Evolutionary conservation across 2,329 filamentous ascomycete genomes (phyloP).

Genomic region (Sarocladiaceae sp.): DNA sequence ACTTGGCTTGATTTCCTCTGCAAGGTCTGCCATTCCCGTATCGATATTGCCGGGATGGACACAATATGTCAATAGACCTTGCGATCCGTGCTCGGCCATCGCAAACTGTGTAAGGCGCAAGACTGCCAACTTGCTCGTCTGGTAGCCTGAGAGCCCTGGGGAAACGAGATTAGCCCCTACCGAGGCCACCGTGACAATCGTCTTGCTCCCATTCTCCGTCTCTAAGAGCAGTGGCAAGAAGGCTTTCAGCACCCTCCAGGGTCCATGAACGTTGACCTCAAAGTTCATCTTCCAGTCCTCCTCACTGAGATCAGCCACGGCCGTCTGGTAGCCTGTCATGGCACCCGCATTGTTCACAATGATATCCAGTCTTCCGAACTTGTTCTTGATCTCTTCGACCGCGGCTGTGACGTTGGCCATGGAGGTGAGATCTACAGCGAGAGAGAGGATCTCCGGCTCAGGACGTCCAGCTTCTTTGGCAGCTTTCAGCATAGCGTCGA

Average conservation of each 20-base stretch:
- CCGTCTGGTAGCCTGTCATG: neutral
- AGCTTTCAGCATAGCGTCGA: slow-evolving; percentile 26
- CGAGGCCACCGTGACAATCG: neutral
- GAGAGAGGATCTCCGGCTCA: slow-evolving; percentile 28
- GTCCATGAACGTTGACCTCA: slow-evolving; percentile 10
- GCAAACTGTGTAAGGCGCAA: slow-evolving; percentile 7
- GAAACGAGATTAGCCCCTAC: neutral
- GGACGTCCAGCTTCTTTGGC: slow-evolving; percentile 24
- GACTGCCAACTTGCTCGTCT: slow-evolving; percentile 10
- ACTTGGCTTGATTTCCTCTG: neutral
- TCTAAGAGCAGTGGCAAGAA: slow-evolving; percentile 8
- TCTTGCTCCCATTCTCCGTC: neutral
- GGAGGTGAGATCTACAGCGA: slow-evolving; percentile 28
- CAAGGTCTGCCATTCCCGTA: neutral
- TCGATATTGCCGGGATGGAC: slow-evolving; percentile 9
- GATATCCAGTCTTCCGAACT: slow-evolving; percentile 10
- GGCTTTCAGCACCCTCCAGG: neutral
- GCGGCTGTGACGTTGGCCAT: slow-evolving; percentile 16
- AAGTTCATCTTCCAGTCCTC: slow-evolving; percentile 5
- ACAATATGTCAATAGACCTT: slow-evolving; percentile 8
- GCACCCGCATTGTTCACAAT: slow-evolving; percentile 11
- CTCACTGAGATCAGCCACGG: neutral
- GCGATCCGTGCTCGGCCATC: neutral
- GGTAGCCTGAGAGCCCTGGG: slow-evolving; percentile 5
- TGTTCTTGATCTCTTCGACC: slow-evolving; percentile 18